These are phyloP conservation scores for Anthoceros angustus DNA, from an alignment of 225 moss, liverwort and hornwort species.

Conservation along the genomic window DNA sequence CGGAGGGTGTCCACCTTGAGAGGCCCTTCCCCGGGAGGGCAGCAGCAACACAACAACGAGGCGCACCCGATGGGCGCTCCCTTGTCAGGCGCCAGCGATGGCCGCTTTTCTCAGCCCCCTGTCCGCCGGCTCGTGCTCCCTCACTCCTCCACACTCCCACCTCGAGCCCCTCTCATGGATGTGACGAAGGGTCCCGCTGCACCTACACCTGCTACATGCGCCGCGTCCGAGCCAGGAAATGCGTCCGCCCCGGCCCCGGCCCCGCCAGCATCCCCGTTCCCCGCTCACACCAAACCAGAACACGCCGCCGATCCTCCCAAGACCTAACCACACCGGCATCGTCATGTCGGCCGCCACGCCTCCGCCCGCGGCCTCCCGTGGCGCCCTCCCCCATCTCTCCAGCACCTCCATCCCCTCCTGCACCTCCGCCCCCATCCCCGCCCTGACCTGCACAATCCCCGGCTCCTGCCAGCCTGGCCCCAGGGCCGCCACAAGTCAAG, in stretches of 20 bases:
- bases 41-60: neutral
- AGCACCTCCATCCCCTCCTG: neutral
- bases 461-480: neutral
- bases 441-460: neutral
- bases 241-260: no score
- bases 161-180: constrained; percentile 1
- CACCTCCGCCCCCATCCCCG: neutral
- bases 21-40: neutral
- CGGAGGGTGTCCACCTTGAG: neutral
- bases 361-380: neutral
- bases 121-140: neutral
- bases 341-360: neutral
- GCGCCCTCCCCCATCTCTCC: neutral
- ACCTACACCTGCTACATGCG: neutral
- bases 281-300: neutral
- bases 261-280: neutral
- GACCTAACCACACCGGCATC: constrained; percentile 1
- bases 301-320: neutral
- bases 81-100: constrained; percentile 2
- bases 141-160: neutral
- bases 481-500: no score
- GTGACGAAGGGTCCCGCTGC: neutral
- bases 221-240: no score
- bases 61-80: constrained; percentile 4
- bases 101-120: neutral